Base-by-base conservation (phyloP, 2,329 filamentous ascomycete species). In the Colletotrichum noveboracense region DNA sequence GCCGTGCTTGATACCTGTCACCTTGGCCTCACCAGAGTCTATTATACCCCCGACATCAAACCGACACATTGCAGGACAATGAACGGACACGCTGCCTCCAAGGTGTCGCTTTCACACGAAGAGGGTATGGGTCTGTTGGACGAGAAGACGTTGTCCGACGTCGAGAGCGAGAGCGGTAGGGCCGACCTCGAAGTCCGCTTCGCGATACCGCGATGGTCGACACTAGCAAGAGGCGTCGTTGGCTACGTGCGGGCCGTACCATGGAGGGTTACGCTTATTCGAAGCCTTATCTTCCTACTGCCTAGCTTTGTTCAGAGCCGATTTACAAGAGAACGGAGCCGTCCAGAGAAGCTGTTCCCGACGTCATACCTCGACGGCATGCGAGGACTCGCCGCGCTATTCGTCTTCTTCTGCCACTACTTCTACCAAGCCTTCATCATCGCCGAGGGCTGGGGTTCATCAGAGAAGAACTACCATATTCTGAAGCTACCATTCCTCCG, bases 331-430 rank as follows among this genome's bases (percentile, higher is more conserved):
- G 85, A 88, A 69, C 83, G 85, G 65, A 83, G 83, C 66, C 84
- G 84, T n/a, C 81, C 84, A 6, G 81, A 85, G 28, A 86, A 85
- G 64, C 82, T 88, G n/a, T 81, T 85, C 43, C 89, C 90, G 18
- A 91, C 90, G 10, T 86, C 90, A 9, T 91, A 91, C 78, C 88
- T 91, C 62, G 90, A 91, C 78, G 90, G 90, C 75, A 88, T 91
- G 85, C 87, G 90, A 76, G 90, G 90, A 16, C 80, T 91, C 14
- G 90, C 89, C 52, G 89, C 89, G 7, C 84, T 91, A 36, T 86
- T 89, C 74, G 90, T 91, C 76, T 89, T 88, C 81, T 88, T 91
- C 81, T 91, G 89, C 78, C 90, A 91, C 81, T 90, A 88, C 79
- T 86, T 85, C 66, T 91, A 91, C 80, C 89, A 89, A 52, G 85